Conservation (phyloP, 208 protist species). For the Trypanosoma melophagium region DNA sequence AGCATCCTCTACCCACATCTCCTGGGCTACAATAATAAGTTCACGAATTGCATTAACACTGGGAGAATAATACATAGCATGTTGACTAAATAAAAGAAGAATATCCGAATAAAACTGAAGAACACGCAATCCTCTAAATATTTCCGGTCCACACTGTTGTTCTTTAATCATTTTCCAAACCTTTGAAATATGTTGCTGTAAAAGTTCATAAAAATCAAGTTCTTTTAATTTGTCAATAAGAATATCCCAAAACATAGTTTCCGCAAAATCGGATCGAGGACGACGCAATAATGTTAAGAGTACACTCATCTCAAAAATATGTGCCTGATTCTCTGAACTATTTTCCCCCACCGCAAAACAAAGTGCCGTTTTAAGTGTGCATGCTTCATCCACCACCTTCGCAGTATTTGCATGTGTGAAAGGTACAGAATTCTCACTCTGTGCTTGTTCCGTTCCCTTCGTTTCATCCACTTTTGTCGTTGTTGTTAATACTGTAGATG, state of each 20-base stretch:
- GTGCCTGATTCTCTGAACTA: conserved; percentile 6
- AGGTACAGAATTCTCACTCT: too few relatives aligned
- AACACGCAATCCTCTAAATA: conserved; percentile 15
- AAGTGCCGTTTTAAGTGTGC: conserved; percentile 19
- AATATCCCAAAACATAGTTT: conserved; percentile 17
- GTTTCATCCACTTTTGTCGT: too few relatives aligned
- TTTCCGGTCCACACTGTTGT: neutral
- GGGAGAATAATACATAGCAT: neutral
- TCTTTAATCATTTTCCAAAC: conserved; percentile 22
- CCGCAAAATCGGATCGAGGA: conserved; percentile 8
- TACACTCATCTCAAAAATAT: conserved; percentile 29
- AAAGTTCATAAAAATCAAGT: conserved; percentile 20
- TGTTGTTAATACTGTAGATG: too few relatives aligned
- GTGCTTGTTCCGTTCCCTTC: too few relatives aligned
- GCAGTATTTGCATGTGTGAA: too few relatives aligned
- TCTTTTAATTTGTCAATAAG: conserved; percentile 31
- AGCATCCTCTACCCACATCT: conserved; percentile 22
- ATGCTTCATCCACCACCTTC: neutral
- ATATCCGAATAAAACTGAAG: conserved; percentile 26
- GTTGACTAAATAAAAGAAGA: conserved; percentile 26
- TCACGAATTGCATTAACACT: conserved; percentile 2
- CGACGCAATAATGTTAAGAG: conserved; percentile 22
- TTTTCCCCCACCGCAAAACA: conserved; percentile 16
- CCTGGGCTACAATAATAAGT: conserved; percentile 7
- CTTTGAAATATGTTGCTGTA: conserved; percentile 19